Evolutionary conservation across 495 filamentous ascomycete species (phyloP).

Genomic region (Aspergillus saccharolyticus): DNA sequence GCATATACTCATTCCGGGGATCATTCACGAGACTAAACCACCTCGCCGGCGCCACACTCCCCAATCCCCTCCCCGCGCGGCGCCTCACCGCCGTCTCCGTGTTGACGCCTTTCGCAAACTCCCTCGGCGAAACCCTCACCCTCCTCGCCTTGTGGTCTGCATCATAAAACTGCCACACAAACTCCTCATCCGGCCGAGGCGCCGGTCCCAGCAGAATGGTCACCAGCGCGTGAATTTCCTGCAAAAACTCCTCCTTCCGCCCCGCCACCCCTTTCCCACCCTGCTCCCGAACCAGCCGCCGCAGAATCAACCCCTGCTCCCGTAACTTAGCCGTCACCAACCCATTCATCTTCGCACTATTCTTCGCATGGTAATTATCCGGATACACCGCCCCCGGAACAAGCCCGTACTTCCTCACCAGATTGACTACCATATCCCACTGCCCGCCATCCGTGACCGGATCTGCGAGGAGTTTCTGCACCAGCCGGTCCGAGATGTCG

Average conservation of each 20-base stretch:
- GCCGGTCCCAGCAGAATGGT: slow-evolving; percentile 75
- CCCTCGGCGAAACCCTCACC: slow-evolving; percentile 55
- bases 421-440: slow-evolving; percentile 88
- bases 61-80: slow-evolving; percentile 9
- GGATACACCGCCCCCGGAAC: slow-evolving; percentile 76
- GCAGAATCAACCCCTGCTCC: slow-evolving; percentile 67
- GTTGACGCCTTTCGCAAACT: slow-evolving; percentile 49
- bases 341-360: slow-evolving; percentile 61
- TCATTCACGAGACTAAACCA: slow-evolving; percentile 81
- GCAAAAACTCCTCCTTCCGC: slow-evolving; percentile 66
- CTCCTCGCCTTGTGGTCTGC: slow-evolving; percentile 55
- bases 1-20: slow-evolving; percentile 66
- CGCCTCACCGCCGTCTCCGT: neutral
- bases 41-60: slow-evolving; percentile 36
- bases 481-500: slow-evolving; percentile 61
- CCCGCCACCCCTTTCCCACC: slow-evolving; percentile 29
- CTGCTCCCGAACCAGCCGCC: slow-evolving; percentile 40
- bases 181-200: slow-evolving; percentile 57
- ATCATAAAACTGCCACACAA: slow-evolving; percentile 75
- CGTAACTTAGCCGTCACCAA: slow-evolving; percentile 83
- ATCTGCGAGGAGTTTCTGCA: slow-evolving; percentile 58
- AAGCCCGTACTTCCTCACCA: slow-evolving; percentile 80
- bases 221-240: slow-evolving; percentile 71
- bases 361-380: slow-evolving; percentile 69
- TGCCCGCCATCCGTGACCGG: slow-evolving; percentile 81